Percentiles rank a stretch among this genome's conserved stretches.
These are phyloP conservation scores for Paxillus rubicundulus DNA, from an alignment of 768 basidiomycete genomes.

Conservation along the genomic window DNA sequence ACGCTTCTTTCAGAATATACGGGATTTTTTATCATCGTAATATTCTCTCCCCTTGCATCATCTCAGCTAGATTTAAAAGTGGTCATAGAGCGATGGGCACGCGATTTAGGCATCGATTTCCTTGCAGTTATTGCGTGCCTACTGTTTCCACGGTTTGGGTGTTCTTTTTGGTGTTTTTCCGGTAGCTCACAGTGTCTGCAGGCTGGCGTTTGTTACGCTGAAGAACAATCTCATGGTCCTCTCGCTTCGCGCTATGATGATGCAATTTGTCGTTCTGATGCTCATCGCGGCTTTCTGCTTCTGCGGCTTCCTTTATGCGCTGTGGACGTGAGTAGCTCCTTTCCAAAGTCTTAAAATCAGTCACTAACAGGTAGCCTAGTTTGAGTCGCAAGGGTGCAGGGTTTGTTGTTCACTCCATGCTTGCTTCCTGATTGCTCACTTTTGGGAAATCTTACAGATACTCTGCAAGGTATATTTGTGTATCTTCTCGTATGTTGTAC, in stretches of 20 bases:
- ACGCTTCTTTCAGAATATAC: conserved; percentile 73
- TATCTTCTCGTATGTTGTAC: background rate
- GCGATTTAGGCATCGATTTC: conserved; percentile 71
- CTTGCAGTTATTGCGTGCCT: conserved; percentile 87
- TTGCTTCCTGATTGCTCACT: background rate
- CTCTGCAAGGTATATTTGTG: conserved; percentile 34
- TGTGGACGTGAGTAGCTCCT: conserved; percentile 75
- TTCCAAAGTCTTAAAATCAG: background rate
- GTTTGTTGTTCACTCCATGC: conserved; percentile 34
- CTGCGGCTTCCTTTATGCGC: conserved; percentile 86
- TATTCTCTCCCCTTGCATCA: conserved; percentile 16
- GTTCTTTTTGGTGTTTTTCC: background rate
- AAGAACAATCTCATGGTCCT: conserved; percentile 79
- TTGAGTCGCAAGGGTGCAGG: conserved; percentile 58
- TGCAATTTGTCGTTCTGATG: conserved; percentile 85
- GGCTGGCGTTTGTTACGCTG: conserved; percentile 88
- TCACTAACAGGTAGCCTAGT: conserved; percentile 35
- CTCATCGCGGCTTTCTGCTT: conserved; percentile 87
- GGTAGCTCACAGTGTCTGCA: conserved; percentile 26
- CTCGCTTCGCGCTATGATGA: conserved; percentile 86
- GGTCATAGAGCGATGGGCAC: conserved; percentile 58
- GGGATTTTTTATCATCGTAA: conserved; percentile 65
- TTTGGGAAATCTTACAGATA: conserved; percentile 22
- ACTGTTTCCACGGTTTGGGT: conserved; percentile 76
- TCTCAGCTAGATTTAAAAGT: conserved; percentile 1